Evolutionary conservation across 176 grass and related monocot species (phyloP).

Genomic region (Dactylis glomerata): DNA sequence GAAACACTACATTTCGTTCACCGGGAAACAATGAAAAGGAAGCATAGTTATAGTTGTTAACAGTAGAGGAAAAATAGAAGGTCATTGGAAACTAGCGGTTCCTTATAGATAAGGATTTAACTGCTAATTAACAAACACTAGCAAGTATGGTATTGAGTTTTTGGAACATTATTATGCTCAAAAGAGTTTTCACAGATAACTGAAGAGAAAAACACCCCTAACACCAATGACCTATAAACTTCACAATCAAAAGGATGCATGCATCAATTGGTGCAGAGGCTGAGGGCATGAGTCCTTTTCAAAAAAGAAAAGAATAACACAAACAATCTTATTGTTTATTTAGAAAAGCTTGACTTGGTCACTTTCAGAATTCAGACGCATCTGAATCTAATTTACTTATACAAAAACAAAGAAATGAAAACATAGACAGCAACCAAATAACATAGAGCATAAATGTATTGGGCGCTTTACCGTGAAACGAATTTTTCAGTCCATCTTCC

Average conservation of each 20-base stretch:
- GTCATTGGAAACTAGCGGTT: not conserved
- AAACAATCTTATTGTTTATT: not conserved
- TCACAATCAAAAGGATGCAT: not conserved
- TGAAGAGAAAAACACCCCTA: not conserved
- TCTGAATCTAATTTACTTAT: too few species aligned
- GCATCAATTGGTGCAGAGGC: not conserved
- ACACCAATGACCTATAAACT: not conserved
- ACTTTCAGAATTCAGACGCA: not conserved
- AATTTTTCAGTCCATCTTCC: slow-evolving; percentile 93
- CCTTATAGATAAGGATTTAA: not conserved
- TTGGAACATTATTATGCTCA: not conserved
- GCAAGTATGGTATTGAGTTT: not conserved
- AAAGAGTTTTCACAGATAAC: not conserved
- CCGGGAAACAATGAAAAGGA: not conserved
- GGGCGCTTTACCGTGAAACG: slow-evolving; percentile 49
- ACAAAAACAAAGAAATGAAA: slow-evolving; percentile 7
- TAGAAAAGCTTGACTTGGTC: not conserved
- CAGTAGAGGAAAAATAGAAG: not conserved
- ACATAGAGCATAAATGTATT: not conserved
- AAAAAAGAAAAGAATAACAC: not conserved
- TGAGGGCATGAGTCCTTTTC: not conserved
- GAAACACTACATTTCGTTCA: not conserved
- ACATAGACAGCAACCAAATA: not conserved
- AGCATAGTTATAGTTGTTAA: not conserved
- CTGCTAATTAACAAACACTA: not conserved